phyloP scores from a whole-genome alignment of 352 stramenopile species.

The Stramenopiles sp. region DNA sequence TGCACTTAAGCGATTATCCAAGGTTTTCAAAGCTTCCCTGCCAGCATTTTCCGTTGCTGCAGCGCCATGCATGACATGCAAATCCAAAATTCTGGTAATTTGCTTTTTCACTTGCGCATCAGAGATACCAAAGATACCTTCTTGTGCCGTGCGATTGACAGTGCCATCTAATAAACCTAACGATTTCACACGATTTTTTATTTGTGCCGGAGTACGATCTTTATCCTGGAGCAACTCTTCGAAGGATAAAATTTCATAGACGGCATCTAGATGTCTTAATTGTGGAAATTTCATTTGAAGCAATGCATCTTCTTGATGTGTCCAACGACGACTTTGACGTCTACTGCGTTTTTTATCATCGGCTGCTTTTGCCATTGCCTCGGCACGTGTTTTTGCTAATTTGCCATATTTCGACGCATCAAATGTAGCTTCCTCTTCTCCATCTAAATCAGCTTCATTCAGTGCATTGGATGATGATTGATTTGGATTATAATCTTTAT shows the following conservation, averaged over 20 bases:
- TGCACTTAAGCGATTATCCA: neutral
- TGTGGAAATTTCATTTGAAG: neutral
- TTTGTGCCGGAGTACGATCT: slow-evolving; percentile 50
- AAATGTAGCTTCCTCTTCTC: slow-evolving; percentile 51
- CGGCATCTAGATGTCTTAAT: slow-evolving; percentile 46
- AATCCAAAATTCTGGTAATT: neutral
- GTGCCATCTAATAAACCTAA: slow-evolving; percentile 16
- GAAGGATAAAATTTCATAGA: slow-evolving; percentile 60
- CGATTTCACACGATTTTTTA: slow-evolving; percentile 50
- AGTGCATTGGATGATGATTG: neutral
- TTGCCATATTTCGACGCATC: slow-evolving; percentile 13
- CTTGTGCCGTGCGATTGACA: neutral
- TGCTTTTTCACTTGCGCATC: neutral
- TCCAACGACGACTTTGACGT: neutral
- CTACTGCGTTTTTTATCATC: neutral
- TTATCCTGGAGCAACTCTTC: slow-evolving; percentile 66
- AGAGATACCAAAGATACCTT: neutral
- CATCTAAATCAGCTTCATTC: slow-evolving; percentile 30
- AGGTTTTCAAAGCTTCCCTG: neutral
- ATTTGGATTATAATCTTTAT: neutral
- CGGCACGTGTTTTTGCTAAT: neutral
- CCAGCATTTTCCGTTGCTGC: neutral
- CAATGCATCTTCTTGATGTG: neutral
- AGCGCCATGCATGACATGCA: neutral
- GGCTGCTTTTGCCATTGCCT: neutral